Percentiles rank a stretch among this genome's conserved stretches.
Conservation (phyloP, 148 eudicot genomes). For the Vaccinium vitisidaea region DNA sequence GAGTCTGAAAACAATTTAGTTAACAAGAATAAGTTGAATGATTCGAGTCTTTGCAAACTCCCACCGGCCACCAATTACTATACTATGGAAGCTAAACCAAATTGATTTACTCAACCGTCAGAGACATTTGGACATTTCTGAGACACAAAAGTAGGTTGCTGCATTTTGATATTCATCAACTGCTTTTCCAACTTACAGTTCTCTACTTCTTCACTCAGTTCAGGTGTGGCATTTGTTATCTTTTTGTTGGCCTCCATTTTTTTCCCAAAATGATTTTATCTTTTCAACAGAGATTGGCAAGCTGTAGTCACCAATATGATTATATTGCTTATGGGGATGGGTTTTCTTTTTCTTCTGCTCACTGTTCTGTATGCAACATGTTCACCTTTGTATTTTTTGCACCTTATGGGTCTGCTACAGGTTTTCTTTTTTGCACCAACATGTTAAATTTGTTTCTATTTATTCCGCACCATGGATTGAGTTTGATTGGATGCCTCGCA, state of each 20-base stretch:
- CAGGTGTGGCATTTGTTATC: background rate
- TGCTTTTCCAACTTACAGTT: background rate
- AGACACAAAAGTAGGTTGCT: background rate
- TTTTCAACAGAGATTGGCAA: background rate
- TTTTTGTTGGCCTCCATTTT: background rate
- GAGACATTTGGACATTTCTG: background rate
- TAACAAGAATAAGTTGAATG: background rate
- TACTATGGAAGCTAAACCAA: background rate
- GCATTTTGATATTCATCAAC: background rate
- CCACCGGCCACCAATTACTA: conserved; percentile 9
- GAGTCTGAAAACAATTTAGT: background rate
- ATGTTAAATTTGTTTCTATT: background rate
- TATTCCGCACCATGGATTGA: background rate
- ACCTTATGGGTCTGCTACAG: background rate
- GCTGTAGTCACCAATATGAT: background rate
- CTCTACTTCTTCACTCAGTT: background rate
- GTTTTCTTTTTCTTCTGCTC: background rate
- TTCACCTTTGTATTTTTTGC: background rate
- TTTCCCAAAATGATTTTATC: background rate
- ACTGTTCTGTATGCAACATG: background rate
- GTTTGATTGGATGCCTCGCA: background rate
- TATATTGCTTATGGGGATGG: background rate
- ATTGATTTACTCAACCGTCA: background rate
- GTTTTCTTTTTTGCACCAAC: too few relatives aligned
- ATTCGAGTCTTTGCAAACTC: background rate